Evolutionary conservation across 106 monocot genomes (phyloP).

Genomic region (Dendrobium nobile): DNA sequence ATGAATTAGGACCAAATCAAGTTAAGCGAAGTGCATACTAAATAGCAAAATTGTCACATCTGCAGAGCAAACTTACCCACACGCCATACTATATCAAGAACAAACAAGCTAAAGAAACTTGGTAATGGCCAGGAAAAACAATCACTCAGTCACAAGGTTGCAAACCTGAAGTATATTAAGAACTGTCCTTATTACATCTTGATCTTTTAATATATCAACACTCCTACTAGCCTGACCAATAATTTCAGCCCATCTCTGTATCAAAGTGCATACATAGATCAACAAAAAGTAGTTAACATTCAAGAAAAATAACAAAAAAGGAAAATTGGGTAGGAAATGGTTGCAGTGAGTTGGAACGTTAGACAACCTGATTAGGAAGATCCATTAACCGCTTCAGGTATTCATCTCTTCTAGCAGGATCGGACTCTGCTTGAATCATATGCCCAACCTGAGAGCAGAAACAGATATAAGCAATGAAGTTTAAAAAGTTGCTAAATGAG

Average conservation of each 20-base stretch:
- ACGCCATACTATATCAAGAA: neutral
- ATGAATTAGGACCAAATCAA: neutral
- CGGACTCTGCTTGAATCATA: conserved; percentile 98
- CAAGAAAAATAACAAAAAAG: conserved; percentile 1
- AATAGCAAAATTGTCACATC: neutral
- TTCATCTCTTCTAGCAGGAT: conserved; percentile 81
- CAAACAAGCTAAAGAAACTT: neutral
- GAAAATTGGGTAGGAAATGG: neutral
- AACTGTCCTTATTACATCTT: conserved; percentile 84
- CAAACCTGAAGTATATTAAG: conserved; percentile 97
- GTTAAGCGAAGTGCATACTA: neutral
- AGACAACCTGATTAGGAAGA: conserved; percentile 85
- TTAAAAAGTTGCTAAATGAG: neutral
- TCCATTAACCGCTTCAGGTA: conserved; percentile 95
- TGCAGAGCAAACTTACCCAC: neutral
- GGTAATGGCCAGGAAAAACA: neutral
- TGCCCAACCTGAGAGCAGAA: conserved; percentile 63
- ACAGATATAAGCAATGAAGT: neutral
- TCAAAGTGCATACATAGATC: neutral
- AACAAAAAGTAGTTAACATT: neutral
- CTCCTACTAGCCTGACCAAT: conserved; percentile 88
- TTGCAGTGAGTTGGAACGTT: neutral
- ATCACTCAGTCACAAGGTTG: neutral
- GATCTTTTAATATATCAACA: conserved; percentile 93
- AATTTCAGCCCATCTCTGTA: conserved; percentile 96